Conservation (phyloP, 2,329 filamentous ascomycete genomes). For the Diaporthe humulicola region DNA sequence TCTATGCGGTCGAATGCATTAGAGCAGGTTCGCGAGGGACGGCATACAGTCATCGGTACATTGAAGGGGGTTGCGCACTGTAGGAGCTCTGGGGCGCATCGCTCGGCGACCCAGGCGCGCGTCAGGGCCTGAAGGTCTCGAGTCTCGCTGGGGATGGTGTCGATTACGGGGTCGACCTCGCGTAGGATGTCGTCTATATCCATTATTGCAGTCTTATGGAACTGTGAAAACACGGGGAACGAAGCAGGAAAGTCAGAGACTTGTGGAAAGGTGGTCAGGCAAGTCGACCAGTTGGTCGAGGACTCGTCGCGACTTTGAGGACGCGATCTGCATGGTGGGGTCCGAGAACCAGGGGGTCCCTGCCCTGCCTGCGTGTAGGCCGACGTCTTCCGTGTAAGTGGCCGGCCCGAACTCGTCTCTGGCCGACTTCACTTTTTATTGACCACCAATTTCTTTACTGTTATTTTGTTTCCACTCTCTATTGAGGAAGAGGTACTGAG, state of each 20-base stretch:
- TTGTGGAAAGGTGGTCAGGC: background rate
- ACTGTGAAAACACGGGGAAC: background rate
- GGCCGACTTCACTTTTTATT: background rate
- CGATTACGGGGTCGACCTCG: constrained; percentile 74
- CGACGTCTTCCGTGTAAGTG: background rate
- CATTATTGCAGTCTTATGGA: constrained; percentile 58
- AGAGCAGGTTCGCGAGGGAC: background rate
- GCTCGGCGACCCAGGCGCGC: constrained; percentile 92
- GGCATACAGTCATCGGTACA: constrained; percentile 41
- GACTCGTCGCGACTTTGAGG: constrained; percentile 12
- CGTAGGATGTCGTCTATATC: constrained; percentile 86
- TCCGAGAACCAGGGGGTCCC: constrained; percentile 1
- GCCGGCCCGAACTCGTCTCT: background rate
- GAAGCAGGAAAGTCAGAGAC: background rate
- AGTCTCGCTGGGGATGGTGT: constrained; percentile 69
- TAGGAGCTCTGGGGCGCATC: constrained; percentile 89
- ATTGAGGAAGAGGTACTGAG: background rate
- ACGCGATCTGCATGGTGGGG: constrained; percentile 27
- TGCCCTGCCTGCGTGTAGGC: background rate
- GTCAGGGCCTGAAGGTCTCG: constrained; percentile 90
- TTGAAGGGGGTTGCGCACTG: constrained; percentile 65
- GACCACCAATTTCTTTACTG: background rate
- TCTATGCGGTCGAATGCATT: constrained; percentile 49
- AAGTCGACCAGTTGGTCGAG: background rate
- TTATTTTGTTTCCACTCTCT: fast-evolving